Conservation (phyloP, 345 rosid genomes). For the thale cress (Arabidopsis thaliana) region TAIR10.1 NC_003070.9:28589001-28589500, state of each 20-base stretch:
- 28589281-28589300: not conserved
- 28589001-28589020: not conserved
- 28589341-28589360: slow-evolving; percentile 14
- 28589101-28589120: not conserved
- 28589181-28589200: too few relatives aligned
- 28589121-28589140: not conserved
- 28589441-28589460: not conserved
- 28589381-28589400: not conserved
- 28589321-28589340: not conserved
- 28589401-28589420: not conserved
- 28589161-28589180: not conserved
- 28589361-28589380: slow-evolving; percentile 5
- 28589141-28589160: not conserved
- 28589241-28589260: not conserved
- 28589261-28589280: not conserved
- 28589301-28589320: not conserved
- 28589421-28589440: slow-evolving; percentile 10
- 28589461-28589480: slow-evolving; percentile 12
- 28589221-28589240: not conserved
- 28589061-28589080: too few relatives aligned
- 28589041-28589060: not conserved
- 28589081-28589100: not conserved
- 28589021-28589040: not conserved
- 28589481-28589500: slow-evolving; percentile 6
- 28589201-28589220: not conserved